Evolutionary conservation across 257 asterid genomes (phyloP), one percentile per base, ranked within the genome.

Genomic region (Rauvolfia tetraphylla): DNA sequence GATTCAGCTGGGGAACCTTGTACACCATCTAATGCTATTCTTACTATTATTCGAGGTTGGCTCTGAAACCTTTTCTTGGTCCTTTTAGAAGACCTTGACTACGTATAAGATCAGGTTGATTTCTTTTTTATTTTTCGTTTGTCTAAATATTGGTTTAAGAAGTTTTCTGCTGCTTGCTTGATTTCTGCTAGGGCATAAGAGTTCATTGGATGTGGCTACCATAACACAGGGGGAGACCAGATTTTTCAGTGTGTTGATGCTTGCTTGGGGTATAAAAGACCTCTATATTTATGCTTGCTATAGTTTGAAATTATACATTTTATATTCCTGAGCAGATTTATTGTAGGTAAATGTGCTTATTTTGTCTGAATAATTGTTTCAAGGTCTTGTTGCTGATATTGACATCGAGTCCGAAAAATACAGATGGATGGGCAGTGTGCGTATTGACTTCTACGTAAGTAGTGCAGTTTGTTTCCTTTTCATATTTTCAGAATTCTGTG

Each of bases 401-500:
- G 99, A 95, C 73, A 95, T 95, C 4, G 99, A 95, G 88, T 95
- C 98, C 34, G 98, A 93, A 93, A 91, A 89, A 80, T 93, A 93
- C 84, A 83, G 99, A 86, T 95, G 99, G 98, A 91, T 95, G 99
- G 99, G 99, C 71, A 89, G 98, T 86, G 91, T 93, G 69, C 98
- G 99, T 18, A 79, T 95, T 72, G 98, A 91, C 87, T 86, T 94
- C 86, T 92, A 94, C 75, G 98, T 94, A 85, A 89, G 98, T 84
- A 73, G 65, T 76, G 73, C 68, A 42, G 34, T 54, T 49, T 62
- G 67, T 25, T 63, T 67, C 67, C 27, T 56, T 14, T 29, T 65
- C 57, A 3, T 66, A 0, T 39, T 2, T 39, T 22, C 31, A 5
- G 34, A 56, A 9, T 44, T 75, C 15, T 20, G 20, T 18, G 18